Percentiles rank a stretch among this genome's conserved stretches.
phyloP scores from a whole-genome alignment of 768 basidiomycete genomes.

The Dendrothele bispora region DNA sequence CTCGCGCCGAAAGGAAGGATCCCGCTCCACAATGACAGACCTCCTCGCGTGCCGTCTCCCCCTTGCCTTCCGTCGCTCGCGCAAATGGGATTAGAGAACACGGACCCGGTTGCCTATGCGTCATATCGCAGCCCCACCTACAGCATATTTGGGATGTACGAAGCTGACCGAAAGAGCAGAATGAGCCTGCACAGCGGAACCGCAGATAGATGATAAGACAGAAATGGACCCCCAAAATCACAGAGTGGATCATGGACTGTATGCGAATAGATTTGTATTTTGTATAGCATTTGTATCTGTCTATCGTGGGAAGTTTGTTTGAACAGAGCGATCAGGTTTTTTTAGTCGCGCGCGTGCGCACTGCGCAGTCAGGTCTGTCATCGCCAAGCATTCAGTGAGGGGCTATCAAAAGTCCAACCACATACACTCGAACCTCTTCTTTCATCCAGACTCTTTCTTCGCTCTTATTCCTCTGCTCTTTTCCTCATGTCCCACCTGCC shows the following conservation, averaged over 20 bases:
- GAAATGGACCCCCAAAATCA: too few relatives aligned
- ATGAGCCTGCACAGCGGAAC: slow-evolving; percentile 8
- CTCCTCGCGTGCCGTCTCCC: slow-evolving; percentile 80
- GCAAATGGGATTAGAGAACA: slow-evolving; percentile 74
- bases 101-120: slow-evolving; percentile 58
- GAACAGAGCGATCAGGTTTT: too few relatives aligned
- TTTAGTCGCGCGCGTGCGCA: too few relatives aligned
- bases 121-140: slow-evolving; percentile 81
- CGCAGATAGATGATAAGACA: too few relatives aligned
- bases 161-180: slow-evolving; percentile 56
- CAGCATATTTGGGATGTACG: slow-evolving; percentile 78
- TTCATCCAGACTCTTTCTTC: slow-evolving; percentile 6
- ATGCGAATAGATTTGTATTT: slow-evolving; percentile 1
- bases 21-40: slow-evolving; percentile 51
- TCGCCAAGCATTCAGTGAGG: too few relatives aligned
- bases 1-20: too few relatives aligned
- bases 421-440: too few relatives aligned
- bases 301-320: too few relatives aligned
- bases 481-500: slow-evolving; percentile 12
- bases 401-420: too few relatives aligned
- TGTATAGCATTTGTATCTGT: too few relatives aligned
- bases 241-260: not conserved
- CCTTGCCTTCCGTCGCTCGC: slow-evolving; percentile 70
- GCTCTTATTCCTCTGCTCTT: not conserved
- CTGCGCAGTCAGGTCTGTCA: too few relatives aligned